Base-by-base conservation (phyloP, 257 asterid species). In the Penstemon newberryi region DNA sequence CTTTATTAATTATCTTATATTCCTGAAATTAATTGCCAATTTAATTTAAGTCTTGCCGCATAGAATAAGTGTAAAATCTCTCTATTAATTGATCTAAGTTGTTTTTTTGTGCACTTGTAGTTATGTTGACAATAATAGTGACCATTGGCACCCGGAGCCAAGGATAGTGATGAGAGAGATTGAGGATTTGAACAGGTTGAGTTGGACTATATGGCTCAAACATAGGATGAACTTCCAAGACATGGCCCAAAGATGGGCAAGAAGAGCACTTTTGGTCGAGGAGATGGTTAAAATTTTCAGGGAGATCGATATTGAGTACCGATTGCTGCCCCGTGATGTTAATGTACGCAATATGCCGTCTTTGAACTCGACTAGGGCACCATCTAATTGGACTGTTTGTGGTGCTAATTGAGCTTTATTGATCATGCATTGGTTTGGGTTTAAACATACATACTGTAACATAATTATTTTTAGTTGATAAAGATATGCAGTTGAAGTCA, bases 271-370 rank as follows among this genome's bases (percentile, higher is more conserved):
- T 33, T 56, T 63, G 10, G 56, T 63, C 3, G 68, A 63, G 18
- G 68, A 63, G 55, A 63, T 82, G 86, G 45, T 85, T 49, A 80
- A 74, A 65, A 67, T 72, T 42, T 80, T 82, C 77, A 72, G 57
- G 76, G 87, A 82, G 52, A 86, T 85, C 8, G 86, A 78, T n/a
- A 82, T 85, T 3, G 86, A 85, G 55, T 85, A 76, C 52, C 80
- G 88, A 8, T 58, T 78, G 87, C 81, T 85, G 18, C 87, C 83
- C 5, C n/a, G 43, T 1, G 88, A 80, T 7, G 65, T 85, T n/a
- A 85, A 82, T 15, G 75, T 85, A 10, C 84, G 84, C 9, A 71
- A 72, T 59, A 67, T 85, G 87, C 87, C 87, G 4, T 43, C 76
- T 10, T 8, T 72, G 13, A 56, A 59, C 2, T 78, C 90, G 1